Percentiles rank a stretch among this genome's conserved stretches.
Evolutionary conservation across 257 asterid genomes (phyloP).

Genomic region (Galeopsis tetrahit): DNA sequence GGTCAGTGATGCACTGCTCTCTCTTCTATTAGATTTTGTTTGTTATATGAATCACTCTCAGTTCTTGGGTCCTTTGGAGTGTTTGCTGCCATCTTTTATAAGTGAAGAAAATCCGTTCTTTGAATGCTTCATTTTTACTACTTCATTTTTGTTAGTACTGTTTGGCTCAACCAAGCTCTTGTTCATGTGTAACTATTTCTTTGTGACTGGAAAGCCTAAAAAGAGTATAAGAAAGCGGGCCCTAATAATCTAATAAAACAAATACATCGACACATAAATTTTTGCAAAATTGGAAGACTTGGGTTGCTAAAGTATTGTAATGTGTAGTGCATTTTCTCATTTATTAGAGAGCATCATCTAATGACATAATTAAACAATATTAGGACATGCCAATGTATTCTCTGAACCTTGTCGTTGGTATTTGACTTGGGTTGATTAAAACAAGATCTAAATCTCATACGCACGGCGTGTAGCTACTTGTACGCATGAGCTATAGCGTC

Average conservation of each 20-base stretch:
- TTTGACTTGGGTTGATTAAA: background rate
- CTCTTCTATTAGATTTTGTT: conserved; percentile 15
- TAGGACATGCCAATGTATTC: background rate
- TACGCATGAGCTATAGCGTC: background rate
- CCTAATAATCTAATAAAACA: background rate
- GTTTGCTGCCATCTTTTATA: background rate
- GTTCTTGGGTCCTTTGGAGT: background rate
- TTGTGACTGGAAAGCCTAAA: background rate
- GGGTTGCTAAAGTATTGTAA: background rate
- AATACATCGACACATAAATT: background rate
- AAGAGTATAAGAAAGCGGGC: background rate
- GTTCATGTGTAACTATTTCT: background rate
- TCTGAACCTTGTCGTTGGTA: background rate
- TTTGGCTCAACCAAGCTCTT: background rate
- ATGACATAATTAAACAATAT: background rate
- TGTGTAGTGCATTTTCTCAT: too few relatives aligned
- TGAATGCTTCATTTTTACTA: background rate
- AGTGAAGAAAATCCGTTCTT: background rate
- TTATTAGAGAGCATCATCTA: too few relatives aligned
- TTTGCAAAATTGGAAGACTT: background rate
- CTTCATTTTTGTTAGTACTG: background rate
- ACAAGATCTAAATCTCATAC: background rate
- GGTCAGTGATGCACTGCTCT: conserved; percentile 48
- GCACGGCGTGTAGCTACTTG: background rate
- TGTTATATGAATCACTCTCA: background rate